phyloP scores from a whole-genome alignment of 1,284 basidiomycete genomes.

The Phellopilus nigrolimitatus region DNA sequence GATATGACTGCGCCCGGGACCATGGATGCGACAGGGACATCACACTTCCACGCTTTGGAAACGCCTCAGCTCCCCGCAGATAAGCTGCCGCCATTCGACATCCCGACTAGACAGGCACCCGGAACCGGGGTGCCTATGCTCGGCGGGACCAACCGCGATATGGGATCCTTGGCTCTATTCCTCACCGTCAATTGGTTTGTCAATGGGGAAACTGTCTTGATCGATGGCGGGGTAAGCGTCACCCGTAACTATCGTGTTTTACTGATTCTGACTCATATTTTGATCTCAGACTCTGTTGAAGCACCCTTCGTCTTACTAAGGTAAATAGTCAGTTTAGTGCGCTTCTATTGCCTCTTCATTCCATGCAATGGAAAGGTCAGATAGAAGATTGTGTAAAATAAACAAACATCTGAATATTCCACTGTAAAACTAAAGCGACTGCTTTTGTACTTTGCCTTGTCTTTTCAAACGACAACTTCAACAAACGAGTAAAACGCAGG shows the following conservation, averaged over 20 bases:
- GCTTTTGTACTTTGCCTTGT: too few relatives aligned
- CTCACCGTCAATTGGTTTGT: slow-evolving; percentile 47
- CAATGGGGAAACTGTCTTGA: slow-evolving; percentile 48
- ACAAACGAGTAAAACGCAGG: too few relatives aligned
- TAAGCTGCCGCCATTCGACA: slow-evolving; percentile 27
- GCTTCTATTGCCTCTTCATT: too few relatives aligned
- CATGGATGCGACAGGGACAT: slow-evolving; percentile 31
- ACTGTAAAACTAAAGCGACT: too few relatives aligned
- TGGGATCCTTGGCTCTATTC: slow-evolving; percentile 42
- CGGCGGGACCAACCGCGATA: slow-evolving; percentile 39
- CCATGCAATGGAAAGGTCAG: too few relatives aligned
- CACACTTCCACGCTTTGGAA: slow-evolving; percentile 22
- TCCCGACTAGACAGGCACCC: slow-evolving; percentile 31
- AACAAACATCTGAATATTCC: too few relatives aligned
- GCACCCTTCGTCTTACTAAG: slow-evolving; percentile 40
- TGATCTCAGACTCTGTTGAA: slow-evolving; percentile 34
- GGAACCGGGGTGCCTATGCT: slow-evolving; percentile 10
- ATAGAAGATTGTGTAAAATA: too few relatives aligned
- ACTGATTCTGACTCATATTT: neutral
- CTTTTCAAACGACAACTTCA: too few relatives aligned
- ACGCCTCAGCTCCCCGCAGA: slow-evolving; percentile 18
- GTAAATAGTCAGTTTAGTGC: too few relatives aligned
- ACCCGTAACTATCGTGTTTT: slow-evolving; percentile 23
- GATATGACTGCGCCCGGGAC: slow-evolving; percentile 33
- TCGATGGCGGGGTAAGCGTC: slow-evolving; percentile 44